These are phyloP conservation scores for Pichia nanzhaoensis DNA, from an alignment of 805 yeast genomes.

Conservation along the genomic window DNA sequence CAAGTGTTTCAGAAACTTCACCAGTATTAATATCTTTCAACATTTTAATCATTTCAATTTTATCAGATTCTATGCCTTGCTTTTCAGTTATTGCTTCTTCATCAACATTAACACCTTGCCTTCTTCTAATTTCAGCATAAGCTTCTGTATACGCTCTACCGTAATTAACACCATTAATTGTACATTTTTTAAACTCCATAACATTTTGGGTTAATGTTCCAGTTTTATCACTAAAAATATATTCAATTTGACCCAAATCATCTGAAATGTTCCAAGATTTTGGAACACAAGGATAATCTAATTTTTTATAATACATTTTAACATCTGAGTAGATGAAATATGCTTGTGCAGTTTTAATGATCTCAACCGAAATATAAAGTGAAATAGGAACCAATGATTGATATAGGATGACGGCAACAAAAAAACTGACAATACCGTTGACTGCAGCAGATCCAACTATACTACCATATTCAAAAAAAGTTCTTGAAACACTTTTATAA, in stretches of 20 bases:
- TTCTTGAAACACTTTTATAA: slow-evolving; percentile 42
- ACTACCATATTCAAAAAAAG: slow-evolving; percentile 63
- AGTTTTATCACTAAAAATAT: slow-evolving; percentile 77
- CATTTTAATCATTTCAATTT: slow-evolving; percentile 48
- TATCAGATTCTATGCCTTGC: slow-evolving; percentile 50
- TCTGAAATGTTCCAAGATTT: slow-evolving; percentile 82
- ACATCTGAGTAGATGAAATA: slow-evolving; percentile 73
- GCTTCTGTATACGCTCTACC: slow-evolving; percentile 85
- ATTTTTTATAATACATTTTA: slow-evolving; percentile 55
- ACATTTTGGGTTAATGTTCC: slow-evolving; percentile 80
- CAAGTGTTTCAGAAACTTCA: slow-evolving; percentile 34
- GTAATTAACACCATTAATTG: slow-evolving; percentile 64
- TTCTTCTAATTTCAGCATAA: slow-evolving; percentile 65
- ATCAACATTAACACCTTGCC: slow-evolving; percentile 72
- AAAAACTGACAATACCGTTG: slow-evolving; percentile 67
- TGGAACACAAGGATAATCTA: slow-evolving; percentile 80
- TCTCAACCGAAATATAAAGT: slow-evolving; percentile 72
- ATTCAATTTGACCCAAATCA: slow-evolving; percentile 81
- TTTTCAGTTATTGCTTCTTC: slow-evolving; percentile 34
- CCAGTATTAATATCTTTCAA: slow-evolving; percentile 33
- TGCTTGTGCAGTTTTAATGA: slow-evolving; percentile 77
- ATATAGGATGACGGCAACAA: slow-evolving; percentile 69
- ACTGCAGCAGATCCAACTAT: slow-evolving; percentile 57
- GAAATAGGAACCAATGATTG: slow-evolving; percentile 82
- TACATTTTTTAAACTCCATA: slow-evolving; percentile 80